Conservation (phyloP, 83 land plant genomes). For the Thuja plicata region DNA sequence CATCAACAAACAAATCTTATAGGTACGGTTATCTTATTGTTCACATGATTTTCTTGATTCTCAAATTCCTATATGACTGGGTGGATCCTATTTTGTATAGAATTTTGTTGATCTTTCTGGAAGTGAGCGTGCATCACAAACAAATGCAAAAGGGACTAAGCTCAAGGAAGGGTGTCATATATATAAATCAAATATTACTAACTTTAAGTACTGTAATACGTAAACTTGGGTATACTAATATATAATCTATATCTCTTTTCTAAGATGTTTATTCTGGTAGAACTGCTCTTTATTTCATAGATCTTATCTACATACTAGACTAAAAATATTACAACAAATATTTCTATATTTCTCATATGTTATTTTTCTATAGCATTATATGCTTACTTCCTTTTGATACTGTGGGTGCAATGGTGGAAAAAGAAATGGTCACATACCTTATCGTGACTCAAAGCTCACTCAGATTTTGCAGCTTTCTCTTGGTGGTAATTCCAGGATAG, state of each 20-base stretch:
- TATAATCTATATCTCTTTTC: background rate
- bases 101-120: conserved; percentile 99
- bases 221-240: conserved; percentile 73
- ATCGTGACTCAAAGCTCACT: no score
- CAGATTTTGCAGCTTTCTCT: no score
- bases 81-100: no score
- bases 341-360: background rate
- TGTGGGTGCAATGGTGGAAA: no score
- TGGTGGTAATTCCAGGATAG: no score
- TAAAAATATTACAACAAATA: no score
- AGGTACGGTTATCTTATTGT: background rate
- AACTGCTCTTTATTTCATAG: no score
- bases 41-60: background rate
- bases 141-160: conserved; percentile 88
- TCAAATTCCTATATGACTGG: background rate
- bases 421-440: no score
- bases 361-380: background rate
- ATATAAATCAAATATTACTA: conserved; percentile 87
- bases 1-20: no score
- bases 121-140: conserved; percentile 96
- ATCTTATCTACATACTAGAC: no score
- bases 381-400: conserved; percentile 5
- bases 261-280: no score
- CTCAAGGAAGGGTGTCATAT: no score
- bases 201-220: conserved; percentile 97